Conservation (phyloP, 1,284 basidiomycete genomes). For the Cronartium quercuum region DNA sequence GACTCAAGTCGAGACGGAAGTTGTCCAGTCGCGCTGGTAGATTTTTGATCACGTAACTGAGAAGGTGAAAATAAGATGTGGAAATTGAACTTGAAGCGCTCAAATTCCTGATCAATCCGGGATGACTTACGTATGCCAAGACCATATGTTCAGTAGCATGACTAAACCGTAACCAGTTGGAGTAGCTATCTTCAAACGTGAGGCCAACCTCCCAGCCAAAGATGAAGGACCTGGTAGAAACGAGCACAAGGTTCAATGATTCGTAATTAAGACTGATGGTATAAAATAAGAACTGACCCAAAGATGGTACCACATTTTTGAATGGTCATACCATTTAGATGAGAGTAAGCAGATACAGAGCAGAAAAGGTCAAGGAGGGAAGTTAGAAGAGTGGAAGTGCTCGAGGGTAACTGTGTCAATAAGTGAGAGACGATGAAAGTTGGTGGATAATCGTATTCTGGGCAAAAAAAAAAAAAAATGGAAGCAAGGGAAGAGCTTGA, state of each 20-base stretch:
- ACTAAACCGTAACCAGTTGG: slow-evolving; percentile 16
- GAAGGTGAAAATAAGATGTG: not conserved
- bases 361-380: slow-evolving; percentile 29
- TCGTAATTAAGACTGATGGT: not conserved
- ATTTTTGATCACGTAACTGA: slow-evolving; percentile 43
- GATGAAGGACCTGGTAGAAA: slow-evolving; percentile 15
- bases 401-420: not conserved
- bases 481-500: not conserved
- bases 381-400: slow-evolving; percentile 1
- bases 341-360: slow-evolving; percentile 15
- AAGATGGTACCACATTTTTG: slow-evolving; percentile 33
- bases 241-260: not conserved
- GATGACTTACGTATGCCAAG: slow-evolving; percentile 16
- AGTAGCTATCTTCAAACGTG: slow-evolving; percentile 31
- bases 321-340: slow-evolving; percentile 31
- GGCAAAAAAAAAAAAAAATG: not conserved
- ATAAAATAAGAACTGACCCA: slow-evolving; percentile 1
- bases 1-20: slow-evolving; percentile 43
- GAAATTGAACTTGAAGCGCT: not conserved
- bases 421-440: slow-evolving; percentile 20
- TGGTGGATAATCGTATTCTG: slow-evolving; percentile 22
- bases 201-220: slow-evolving; percentile 27
- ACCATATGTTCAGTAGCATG: slow-evolving; percentile 36
- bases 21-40: slow-evolving; percentile 40
- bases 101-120: not conserved